A percentile compares a stretch with the other conserved stretches of the same genome.
phyloP scores from a whole-genome alignment of 495 filamentous ascomycete species.

The Mytilinidion resinicola region DNA sequence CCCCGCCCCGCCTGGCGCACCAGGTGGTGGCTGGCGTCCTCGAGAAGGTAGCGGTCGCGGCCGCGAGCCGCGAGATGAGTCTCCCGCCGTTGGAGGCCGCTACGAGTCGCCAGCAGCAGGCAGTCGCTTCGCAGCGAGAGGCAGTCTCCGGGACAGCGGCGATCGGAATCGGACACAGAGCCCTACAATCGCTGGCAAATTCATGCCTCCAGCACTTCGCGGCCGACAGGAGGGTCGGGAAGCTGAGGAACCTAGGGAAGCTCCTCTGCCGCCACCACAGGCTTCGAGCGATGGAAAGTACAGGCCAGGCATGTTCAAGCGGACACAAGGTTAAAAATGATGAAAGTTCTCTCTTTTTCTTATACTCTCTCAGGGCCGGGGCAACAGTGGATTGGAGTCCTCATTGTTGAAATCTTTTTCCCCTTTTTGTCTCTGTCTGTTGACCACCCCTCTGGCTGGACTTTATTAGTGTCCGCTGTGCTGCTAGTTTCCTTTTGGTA shows the following conservation, averaged over 20 bases:
- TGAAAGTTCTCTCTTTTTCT: too few species aligned
- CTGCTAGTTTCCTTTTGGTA: too few species aligned
- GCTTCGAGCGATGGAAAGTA: conserved; percentile 31
- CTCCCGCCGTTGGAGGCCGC: conserved; percentile 28
- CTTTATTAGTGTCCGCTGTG: too few species aligned
- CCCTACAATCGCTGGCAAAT: conserved; percentile 21
- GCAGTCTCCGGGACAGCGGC: conserved; percentile 17
- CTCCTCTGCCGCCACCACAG: conserved; percentile 17
- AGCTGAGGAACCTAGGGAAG: conserved; percentile 19
- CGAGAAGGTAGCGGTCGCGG: conserved; percentile 28
- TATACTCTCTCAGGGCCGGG: too few species aligned
- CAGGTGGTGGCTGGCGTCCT: conserved; percentile 19
- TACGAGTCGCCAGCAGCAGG: conserved; percentile 29
- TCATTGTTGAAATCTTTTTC: too few species aligned
- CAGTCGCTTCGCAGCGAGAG: conserved; percentile 12
- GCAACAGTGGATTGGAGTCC: too few species aligned
- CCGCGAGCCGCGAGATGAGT: conserved; percentile 24
- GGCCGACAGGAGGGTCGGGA: conserved; percentile 19
- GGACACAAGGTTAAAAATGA: too few species aligned
- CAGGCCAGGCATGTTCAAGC: conserved; percentile 27
- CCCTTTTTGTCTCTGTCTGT: too few species aligned
- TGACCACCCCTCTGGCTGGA: too few species aligned
- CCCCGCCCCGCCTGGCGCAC: conserved; percentile 9
- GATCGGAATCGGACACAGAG: conserved; percentile 21
- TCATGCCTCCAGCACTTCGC: conserved; percentile 13